These are phyloP conservation scores for Claviceps pusilla DNA, from an alignment of 2,329 filamentous ascomycete species.

Conservation along the genomic window DNA sequence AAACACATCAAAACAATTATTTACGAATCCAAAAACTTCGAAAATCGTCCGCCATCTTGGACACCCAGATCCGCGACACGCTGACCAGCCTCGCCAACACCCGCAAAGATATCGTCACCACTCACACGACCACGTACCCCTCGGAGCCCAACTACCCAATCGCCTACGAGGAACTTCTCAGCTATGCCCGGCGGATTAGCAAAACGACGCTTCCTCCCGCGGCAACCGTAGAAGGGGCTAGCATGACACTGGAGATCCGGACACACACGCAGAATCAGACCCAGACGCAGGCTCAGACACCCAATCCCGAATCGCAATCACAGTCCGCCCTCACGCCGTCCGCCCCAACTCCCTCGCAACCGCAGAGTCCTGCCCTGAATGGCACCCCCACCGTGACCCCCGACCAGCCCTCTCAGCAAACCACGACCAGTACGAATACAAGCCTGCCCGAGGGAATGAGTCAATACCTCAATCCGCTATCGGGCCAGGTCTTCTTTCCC, in stretches of 20 bases:
- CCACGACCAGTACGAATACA: constrained; percentile 19
- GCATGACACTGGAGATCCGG: constrained; percentile 15
- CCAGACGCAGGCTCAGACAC: constrained; percentile 9
- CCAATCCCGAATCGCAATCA: constrained; percentile 16
- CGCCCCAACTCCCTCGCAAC: constrained; percentile 19
- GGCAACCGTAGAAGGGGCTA: constrained; percentile 27
- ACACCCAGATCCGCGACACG: constrained; percentile 57
- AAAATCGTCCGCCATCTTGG: constrained; percentile 47
- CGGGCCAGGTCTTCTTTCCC: constrained; percentile 50
- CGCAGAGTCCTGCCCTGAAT: constrained; percentile 21
- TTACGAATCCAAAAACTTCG: constrained; percentile 54
- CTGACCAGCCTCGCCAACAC: constrained; percentile 55
- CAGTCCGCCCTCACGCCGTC: constrained; percentile 18
- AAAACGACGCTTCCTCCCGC: constrained; percentile 63
- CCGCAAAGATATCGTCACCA: constrained; percentile 55
- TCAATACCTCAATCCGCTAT: constrained; percentile 39
- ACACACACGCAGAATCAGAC: neutral
- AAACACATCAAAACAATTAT: constrained; percentile 62
- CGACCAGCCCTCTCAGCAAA: constrained; percentile 20
- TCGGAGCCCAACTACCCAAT: constrained; percentile 38
- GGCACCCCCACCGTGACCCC: constrained; percentile 15
- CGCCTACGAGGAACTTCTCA: constrained; percentile 57
- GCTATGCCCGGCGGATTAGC: constrained; percentile 65
- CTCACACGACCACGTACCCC: constrained; percentile 42
- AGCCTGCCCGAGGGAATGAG: constrained; percentile 34